phyloP scores from a whole-genome alignment of 495 filamentous ascomycete species.

The Bombardia bombarda region DNA sequence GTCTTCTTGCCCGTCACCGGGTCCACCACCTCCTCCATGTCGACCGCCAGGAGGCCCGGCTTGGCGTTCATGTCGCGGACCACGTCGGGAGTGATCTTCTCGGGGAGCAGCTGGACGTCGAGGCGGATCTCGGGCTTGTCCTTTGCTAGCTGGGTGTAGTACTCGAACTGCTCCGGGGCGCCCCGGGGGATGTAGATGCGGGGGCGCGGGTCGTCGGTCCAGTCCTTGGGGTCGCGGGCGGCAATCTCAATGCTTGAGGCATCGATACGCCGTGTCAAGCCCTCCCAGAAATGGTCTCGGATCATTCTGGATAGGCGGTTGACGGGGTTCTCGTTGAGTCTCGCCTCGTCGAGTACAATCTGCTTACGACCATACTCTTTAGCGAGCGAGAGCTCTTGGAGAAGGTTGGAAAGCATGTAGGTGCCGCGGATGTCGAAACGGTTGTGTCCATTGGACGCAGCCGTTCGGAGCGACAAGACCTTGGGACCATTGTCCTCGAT shows the following conservation, averaged over 20 bases:
- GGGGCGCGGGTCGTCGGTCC: constrained; percentile 77
- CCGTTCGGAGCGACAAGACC: constrained; percentile 75
- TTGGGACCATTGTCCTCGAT: constrained; percentile 94
- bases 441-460: constrained; percentile 77
- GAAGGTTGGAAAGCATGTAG: constrained; percentile 90
- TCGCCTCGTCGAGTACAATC: constrained; percentile 78
- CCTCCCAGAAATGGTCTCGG: constrained; percentile 81
- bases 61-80: constrained; percentile 65
- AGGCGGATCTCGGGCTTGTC: constrained; percentile 72
- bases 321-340: constrained; percentile 88
- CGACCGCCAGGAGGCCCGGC: constrained; percentile 82
- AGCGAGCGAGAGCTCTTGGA: constrained; percentile 88
- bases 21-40: constrained; percentile 69
- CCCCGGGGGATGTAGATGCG: constrained; percentile 88
- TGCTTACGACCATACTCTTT: constrained; percentile 75
- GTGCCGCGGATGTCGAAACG: constrained; percentile 82
- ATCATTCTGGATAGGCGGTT: constrained; percentile 79
- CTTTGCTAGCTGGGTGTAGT: constrained; percentile 69
- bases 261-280: constrained; percentile 81
- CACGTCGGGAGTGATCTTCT: constrained; percentile 67
- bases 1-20: constrained; percentile 55
- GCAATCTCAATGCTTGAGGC: constrained; percentile 78
- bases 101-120: constrained; percentile 71
- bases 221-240: constrained; percentile 82
- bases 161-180: constrained; percentile 78